Evolutionary conservation across 768 basidiomycete genomes (phyloP), one percentile per base, ranked within the genome.

Genomic region (Pisolithus tinctorius): DNA sequence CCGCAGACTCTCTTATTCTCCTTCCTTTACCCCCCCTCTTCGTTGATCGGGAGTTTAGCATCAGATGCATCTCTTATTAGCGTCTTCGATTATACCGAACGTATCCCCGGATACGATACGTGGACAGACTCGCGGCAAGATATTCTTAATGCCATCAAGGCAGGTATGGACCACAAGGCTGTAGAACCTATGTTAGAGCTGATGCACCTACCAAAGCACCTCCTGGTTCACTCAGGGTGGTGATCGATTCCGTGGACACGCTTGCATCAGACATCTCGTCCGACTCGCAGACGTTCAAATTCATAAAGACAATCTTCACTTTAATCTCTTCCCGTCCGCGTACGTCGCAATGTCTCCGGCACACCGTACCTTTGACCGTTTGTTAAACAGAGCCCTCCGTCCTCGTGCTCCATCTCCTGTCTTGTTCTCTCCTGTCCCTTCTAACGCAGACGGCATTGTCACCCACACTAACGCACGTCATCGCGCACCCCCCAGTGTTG

Each of bases 221-320:
- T 29, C 38, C 71, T 29, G 73, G 75, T 29, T 72, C 83, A n/a
- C 52, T 87, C 27, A 77, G 74, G 54, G 76, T 89, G 23, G 63
- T 86, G 47, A 73, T 93, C 34, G 91, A 93, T 63, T 87, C 87
- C 17, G 66, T 82, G 16, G 84, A 89, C 57, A 84, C 81, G 4
- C 66, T 92, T 23, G 61, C 74, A 4, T 71, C 77, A 9, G 85
- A 90, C 60, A 60, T 79, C 23, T 75, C 72, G 10, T 82, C 86
- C 11, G 51, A 73, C 23, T 65, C 84, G 5, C 71, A 74, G 55
- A 71, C 80, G 1, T 81, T 79, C 57, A 71, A 65, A 31, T 74
- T 81, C 51, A 71, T 91, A 29, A 71, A 63, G 27, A 66, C 73
- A 10, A 59, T 88, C 20, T 68, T 80, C 13, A 43, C 59, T 25